phyloP scores from a whole-genome alignment of 1,284 basidiomycete species.

The Ustilago cynodontis region DNA sequence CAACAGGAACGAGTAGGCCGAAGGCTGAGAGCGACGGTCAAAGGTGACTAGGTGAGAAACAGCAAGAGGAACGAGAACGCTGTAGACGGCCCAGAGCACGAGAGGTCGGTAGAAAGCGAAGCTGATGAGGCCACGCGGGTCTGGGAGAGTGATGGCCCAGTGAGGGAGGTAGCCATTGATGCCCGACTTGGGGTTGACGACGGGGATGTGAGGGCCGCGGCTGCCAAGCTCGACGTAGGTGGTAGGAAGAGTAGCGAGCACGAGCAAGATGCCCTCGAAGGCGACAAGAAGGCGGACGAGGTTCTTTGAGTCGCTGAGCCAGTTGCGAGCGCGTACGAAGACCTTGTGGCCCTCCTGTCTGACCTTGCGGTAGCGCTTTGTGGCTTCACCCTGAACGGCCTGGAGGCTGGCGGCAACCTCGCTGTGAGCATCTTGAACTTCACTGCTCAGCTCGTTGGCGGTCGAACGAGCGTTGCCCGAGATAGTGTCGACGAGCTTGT shows the following conservation, averaged over 20 bases:
- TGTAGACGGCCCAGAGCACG: constrained; percentile 57
- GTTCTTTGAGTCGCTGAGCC: constrained; percentile 56
- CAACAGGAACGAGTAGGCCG: constrained; percentile 54
- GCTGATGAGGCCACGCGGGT: constrained; percentile 44
- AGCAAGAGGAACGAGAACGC: constrained; percentile 52
- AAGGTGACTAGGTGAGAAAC: constrained; percentile 61
- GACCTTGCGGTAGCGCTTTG: constrained; percentile 42
- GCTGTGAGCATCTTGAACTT: constrained; percentile 49
- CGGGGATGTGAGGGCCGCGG: constrained; percentile 46
- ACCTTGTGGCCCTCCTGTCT: constrained; percentile 42
- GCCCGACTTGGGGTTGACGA: constrained; percentile 48
- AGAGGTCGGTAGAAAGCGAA: constrained; percentile 57
- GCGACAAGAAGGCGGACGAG: constrained; percentile 52
- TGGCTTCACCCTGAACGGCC: constrained; percentile 40
- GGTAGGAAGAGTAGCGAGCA: constrained; percentile 55
- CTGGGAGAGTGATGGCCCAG: constrained; percentile 55
- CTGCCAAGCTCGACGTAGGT: constrained; percentile 49
- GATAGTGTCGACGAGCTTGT: constrained; percentile 53
- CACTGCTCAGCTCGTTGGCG: constrained; percentile 40
- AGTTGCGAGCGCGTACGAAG: constrained; percentile 44
- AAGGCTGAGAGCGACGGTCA: constrained; percentile 54
- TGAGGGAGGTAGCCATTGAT: constrained; percentile 53
- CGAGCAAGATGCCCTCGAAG: constrained; percentile 55
- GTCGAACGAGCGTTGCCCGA: constrained; percentile 51
- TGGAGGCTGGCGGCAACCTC: constrained; percentile 49